Conservation (phyloP, 306 rosid genomes). For the Cucurbita argyrosperma region DNA sequence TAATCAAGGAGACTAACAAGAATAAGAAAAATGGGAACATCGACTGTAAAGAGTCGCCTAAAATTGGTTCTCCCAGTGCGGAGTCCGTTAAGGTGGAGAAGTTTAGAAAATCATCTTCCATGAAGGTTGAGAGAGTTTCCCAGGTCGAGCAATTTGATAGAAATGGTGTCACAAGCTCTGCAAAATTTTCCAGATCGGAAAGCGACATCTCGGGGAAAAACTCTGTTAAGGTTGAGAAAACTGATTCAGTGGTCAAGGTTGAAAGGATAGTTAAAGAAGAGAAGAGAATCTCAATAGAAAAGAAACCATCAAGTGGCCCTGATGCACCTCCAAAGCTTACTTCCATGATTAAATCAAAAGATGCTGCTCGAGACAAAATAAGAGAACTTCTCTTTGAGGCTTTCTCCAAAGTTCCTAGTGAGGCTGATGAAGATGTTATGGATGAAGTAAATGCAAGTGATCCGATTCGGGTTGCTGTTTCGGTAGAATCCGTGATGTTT, state of each 20-base stretch:
- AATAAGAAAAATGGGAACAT: conserved; percentile 37
- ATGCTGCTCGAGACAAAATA: conserved; percentile 51
- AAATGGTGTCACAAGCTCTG: conserved; percentile 34
- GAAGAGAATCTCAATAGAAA: conserved; percentile 22
- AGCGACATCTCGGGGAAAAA: conserved; percentile 13
- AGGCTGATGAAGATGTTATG: conserved; percentile 44
- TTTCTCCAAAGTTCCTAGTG: conserved; percentile 48
- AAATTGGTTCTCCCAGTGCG: conserved; percentile 33
- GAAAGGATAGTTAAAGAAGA: conserved; percentile 50
- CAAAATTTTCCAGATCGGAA: conserved; percentile 11
- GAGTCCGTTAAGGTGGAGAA: conserved; percentile 56
- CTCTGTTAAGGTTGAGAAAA: conserved; percentile 35
- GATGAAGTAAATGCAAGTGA: conserved; percentile 50
- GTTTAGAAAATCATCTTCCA: conserved; percentile 36
- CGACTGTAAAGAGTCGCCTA: conserved; percentile 20
- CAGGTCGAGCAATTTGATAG: conserved; percentile 42
- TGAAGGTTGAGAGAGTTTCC: conserved; percentile 44
- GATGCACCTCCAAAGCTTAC: conserved; percentile 51
- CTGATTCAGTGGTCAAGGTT: conserved; percentile 31
- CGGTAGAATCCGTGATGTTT: conserved; percentile 69
- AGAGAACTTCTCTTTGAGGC: conserved; percentile 71
- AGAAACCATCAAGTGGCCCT: conserved; percentile 29
- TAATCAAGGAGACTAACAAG: conserved; percentile 63
- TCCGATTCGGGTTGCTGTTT: conserved; percentile 80
- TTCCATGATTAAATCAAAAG: conserved; percentile 61